Percentiles rank a stretch among this genome's conserved stretches.
phyloP scores from a whole-genome alignment of 768 basidiomycete genomes.

The Aureoboletus auriporus region DNA sequence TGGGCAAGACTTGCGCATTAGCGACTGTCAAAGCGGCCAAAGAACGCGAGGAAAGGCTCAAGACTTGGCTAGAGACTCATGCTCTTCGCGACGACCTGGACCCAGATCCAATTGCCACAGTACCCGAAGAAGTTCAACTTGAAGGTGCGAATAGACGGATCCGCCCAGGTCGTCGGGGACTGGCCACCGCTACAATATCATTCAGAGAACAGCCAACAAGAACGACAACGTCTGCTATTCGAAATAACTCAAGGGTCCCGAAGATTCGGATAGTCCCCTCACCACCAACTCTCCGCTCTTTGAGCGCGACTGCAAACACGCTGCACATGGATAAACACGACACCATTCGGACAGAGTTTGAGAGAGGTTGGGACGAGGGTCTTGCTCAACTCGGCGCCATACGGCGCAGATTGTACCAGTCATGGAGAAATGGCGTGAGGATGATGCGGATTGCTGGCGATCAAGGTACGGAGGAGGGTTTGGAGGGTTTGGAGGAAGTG shows the following conservation, averaged over 20 bases:
- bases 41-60: conserved; percentile 63
- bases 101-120: neutral
- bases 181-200: conserved; percentile 66
- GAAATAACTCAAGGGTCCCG: conserved; percentile 14
- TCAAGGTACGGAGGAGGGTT: conserved; percentile 27
- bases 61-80: conserved; percentile 42
- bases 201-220: conserved; percentile 36
- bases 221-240: conserved; percentile 10
- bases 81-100: conserved; percentile 2
- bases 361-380: conserved; percentile 61
- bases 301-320: conserved; percentile 40
- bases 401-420: conserved; percentile 41
- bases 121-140: neutral
- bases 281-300: conserved; percentile 42
- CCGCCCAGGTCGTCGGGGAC: conserved; percentile 51
- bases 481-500: conserved; percentile 33
- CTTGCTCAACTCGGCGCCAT: conserved; percentile 48
- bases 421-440: conserved; percentile 42
- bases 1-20: conserved; percentile 61
- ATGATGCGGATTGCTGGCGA: conserved; percentile 39
- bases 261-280: conserved; percentile 59
- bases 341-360: conserved; percentile 48
- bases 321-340: conserved; percentile 34
- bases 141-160: conserved; percentile 13
- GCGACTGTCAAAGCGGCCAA: conserved; percentile 57